Evolutionary conservation across 1,139 yeast species (phyloP).

Genomic region (Debaryomycetaceae sp.): DNA sequence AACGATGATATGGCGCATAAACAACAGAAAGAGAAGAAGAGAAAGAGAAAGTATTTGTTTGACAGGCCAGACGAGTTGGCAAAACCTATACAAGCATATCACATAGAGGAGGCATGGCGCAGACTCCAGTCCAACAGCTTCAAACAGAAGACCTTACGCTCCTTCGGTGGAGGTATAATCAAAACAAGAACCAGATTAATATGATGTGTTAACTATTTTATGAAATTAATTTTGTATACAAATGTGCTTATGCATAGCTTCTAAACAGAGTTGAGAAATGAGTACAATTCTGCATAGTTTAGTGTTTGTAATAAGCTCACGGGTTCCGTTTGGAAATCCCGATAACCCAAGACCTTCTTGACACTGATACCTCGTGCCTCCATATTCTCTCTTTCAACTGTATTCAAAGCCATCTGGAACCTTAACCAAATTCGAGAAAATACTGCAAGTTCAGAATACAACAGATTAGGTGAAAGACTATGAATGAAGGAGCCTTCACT

Average conservation of each 20-base stretch:
- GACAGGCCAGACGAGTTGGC: slow-evolving; percentile 90
- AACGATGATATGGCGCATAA: slow-evolving; percentile 27
- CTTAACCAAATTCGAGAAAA: slow-evolving; percentile 31
- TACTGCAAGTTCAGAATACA: slow-evolving; percentile 31
- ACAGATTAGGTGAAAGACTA: slow-evolving; percentile 16
- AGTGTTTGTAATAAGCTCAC: slow-evolving; percentile 10
- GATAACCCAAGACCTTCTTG: slow-evolving; percentile 30
- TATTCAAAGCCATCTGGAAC: slow-evolving; percentile 29
- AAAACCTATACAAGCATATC: slow-evolving; percentile 77
- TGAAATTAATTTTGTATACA: not conserved
- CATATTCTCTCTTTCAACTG: slow-evolving; percentile 18
- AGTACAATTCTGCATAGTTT: slow-evolving; percentile 1
- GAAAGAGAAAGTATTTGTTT: slow-evolving; percentile 62
- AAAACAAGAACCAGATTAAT: slow-evolving; percentile 42
- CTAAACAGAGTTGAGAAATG: not conserved
- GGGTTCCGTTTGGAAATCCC: slow-evolving; percentile 31
- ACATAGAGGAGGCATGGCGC: slow-evolving; percentile 91
- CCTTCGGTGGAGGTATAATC: slow-evolving; percentile 71
- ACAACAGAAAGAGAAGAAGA: slow-evolving; percentile 22
- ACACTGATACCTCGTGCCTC: slow-evolving; percentile 18
- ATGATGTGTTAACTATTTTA: slow-evolving; percentile 9
- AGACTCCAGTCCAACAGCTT: slow-evolving; percentile 63
- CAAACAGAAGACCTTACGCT: slow-evolving; percentile 63
- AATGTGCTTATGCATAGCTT: not conserved
- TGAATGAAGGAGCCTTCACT: slow-evolving; percentile 22